Evolutionary conservation across 192 early-diverging fungal species (phyloP).

Genomic region (Coemansia sp.): DNA sequence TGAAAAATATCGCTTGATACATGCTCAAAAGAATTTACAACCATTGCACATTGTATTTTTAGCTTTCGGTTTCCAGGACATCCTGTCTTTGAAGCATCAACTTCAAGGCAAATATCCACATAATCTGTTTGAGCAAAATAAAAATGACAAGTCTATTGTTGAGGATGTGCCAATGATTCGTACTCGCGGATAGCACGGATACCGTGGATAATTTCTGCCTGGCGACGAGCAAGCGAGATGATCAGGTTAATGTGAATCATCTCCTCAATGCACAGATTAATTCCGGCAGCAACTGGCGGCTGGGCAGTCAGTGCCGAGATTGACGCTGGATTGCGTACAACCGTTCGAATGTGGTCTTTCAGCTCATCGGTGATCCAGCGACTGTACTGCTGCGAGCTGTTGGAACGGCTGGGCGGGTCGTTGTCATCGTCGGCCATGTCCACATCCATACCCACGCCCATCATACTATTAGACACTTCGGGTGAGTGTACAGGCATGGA

Average conservation of each 20-base stretch:
- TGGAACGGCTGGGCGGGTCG: slow-evolving; percentile 14
- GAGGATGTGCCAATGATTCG: slow-evolving; percentile 7
- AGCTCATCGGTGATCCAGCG: slow-evolving; percentile 45
- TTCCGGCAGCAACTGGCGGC: slow-evolving; percentile 36
- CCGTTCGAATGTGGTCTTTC: slow-evolving; percentile 43
- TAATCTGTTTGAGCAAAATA: neutral
- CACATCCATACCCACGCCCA: slow-evolving; percentile 12
- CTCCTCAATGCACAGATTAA: slow-evolving; percentile 44
- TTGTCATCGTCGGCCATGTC: slow-evolving; percentile 10
- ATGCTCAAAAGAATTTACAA: too few species aligned
- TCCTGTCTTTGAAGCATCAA: too few species aligned
- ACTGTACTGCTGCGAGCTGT: slow-evolving; percentile 33
- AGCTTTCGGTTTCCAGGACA: too few species aligned
- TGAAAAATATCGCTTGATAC: too few species aligned
- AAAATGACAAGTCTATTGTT: neutral
- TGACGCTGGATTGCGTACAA: slow-evolving; percentile 28
- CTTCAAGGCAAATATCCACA: too few species aligned
- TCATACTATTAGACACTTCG: slow-evolving; percentile 5
- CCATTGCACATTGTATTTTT: too few species aligned
- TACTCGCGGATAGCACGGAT: slow-evolving; percentile 49
- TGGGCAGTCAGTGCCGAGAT: slow-evolving; percentile 30
- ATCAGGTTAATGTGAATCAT: slow-evolving; percentile 49
- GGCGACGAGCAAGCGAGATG: slow-evolving; percentile 43
- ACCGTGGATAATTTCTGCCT: slow-evolving; percentile 49
- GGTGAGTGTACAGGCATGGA: slow-evolving; percentile 21